These are phyloP conservation scores for Colletotrichum endophyticum DNA, from an alignment of 2,329 filamentous ascomycete species.

Conservation along the genomic window DNA sequence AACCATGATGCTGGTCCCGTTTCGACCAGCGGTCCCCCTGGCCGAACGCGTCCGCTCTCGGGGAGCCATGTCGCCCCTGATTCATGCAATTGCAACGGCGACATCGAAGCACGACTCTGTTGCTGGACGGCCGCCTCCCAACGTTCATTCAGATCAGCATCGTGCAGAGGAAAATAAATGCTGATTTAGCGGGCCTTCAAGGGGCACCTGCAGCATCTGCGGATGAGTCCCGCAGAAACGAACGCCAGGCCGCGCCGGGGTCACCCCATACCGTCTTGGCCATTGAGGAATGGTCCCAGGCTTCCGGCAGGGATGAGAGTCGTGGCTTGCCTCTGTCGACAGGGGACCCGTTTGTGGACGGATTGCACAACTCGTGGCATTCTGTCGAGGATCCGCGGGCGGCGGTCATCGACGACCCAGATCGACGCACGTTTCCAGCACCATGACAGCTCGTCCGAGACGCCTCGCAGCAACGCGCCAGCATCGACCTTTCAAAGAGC, in stretches of 20 bases:
- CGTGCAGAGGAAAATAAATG: background rate
- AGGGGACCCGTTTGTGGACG: conserved; percentile 3
- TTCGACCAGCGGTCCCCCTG: conserved; percentile 5
- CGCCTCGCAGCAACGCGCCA: background rate
- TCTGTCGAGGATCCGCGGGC: background rate
- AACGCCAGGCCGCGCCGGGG: background rate
- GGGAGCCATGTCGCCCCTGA: conserved; percentile 1
- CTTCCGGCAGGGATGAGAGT: background rate
- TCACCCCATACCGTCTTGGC: background rate
- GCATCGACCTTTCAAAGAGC: background rate
- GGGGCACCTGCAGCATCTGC: background rate
- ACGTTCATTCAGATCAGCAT: conserved; percentile 3
- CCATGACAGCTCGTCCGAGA: background rate
- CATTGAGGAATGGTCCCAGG: background rate
- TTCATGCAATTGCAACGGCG: conserved; percentile 15
- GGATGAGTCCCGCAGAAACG: conserved; percentile 1
- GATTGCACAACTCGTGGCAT: conserved; percentile 13
- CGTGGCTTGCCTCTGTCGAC: background rate
- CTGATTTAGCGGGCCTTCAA: background rate
- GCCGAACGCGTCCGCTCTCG: background rate
- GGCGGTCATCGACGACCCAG: background rate
- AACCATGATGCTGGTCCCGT: conserved; percentile 16
- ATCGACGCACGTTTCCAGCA: conserved; percentile 6
- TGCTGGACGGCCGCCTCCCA: background rate
- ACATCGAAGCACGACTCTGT: background rate